Conservation (phyloP, 2,329 filamentous ascomycete genomes). For the Xylaria sp. region DNA sequence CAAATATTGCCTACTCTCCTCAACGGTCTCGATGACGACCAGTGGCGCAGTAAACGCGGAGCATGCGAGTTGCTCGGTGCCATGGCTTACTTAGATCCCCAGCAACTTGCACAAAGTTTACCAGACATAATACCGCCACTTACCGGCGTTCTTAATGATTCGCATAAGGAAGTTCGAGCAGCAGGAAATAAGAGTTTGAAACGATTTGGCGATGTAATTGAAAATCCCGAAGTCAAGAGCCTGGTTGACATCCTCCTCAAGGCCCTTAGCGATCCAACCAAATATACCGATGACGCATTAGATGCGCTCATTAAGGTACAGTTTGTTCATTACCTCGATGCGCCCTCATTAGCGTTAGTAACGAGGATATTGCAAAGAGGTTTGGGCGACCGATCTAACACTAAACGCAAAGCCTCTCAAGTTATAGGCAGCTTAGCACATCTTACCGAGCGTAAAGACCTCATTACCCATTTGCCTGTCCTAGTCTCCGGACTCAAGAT, state of each 20-base stretch:
- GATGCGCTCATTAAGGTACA: conserved; percentile 97
- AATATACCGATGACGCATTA: conserved; percentile 93
- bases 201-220: conserved; percentile 98
- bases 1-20: conserved; percentile 91
- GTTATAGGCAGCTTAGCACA: conserved; percentile 98
- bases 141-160: conserved; percentile 94
- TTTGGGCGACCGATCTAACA: conserved; percentile 88
- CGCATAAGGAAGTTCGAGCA: conserved; percentile 93
- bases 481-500: conserved; percentile 89
- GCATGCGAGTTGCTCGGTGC: conserved; percentile 96
- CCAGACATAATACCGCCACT: conserved; percentile 97
- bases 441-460: conserved; percentile 94
- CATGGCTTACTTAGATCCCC: conserved; percentile 97
- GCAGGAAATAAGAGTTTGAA: conserved; percentile 97
- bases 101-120: conserved; percentile 90
- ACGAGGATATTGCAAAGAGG: conserved; percentile 96
- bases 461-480: conserved; percentile 89
- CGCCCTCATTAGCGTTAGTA: conserved; percentile 92
- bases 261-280: conserved; percentile 95
- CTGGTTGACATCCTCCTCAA: conserved; percentile 92
- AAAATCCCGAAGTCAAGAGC: conserved; percentile 94
- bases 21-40: conserved; percentile 90
- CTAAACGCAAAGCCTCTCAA: conserved; percentile 95
- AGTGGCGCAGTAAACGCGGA: conserved; percentile 99
- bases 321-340: conserved; percentile 98